Evolutionary conservation across 2,329 filamentous ascomycete genomes (phyloP).

Genomic region (Phialemoniopsis sp.): DNA sequence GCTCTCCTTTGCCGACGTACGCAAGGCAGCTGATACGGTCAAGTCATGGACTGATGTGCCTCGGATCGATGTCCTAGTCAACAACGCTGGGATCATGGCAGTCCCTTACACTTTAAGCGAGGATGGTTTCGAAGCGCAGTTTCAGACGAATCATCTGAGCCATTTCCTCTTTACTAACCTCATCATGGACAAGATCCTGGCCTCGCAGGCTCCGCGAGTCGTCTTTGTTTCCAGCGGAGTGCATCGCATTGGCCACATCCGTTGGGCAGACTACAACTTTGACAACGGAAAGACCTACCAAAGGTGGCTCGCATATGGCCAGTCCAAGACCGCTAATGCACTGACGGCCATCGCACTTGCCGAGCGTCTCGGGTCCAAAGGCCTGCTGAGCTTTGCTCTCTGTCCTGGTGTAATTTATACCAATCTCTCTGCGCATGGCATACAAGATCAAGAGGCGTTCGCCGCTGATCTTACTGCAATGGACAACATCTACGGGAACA

Average conservation of each 20-base stretch:
- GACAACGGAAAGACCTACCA: background rate
- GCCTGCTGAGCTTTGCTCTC: too few species aligned
- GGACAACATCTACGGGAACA: too few species aligned
- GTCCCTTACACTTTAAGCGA: slow-evolving; percentile 1
- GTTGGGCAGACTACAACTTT: background rate
- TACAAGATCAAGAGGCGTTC: too few species aligned
- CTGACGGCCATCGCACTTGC: too few species aligned
- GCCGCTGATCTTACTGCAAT: too few species aligned
- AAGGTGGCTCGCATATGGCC: background rate
- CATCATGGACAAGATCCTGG: slow-evolving; percentile 14
- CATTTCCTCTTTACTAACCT: slow-evolving; percentile 22
- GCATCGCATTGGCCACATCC: slow-evolving; percentile 11
- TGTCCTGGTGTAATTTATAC: too few species aligned
- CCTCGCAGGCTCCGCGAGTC: slow-evolving; percentile 16
- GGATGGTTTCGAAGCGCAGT: slow-evolving; percentile 13
- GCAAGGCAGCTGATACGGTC: background rate
- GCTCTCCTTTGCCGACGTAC: background rate
- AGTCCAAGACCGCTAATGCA: too few species aligned
- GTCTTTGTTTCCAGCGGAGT: slow-evolving; percentile 32
- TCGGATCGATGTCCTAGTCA: too few species aligned
- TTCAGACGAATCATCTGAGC: slow-evolving; percentile 18
- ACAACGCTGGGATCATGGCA: slow-evolving; percentile 15
- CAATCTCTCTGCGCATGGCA: too few species aligned
- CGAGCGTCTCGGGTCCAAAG: too few species aligned
- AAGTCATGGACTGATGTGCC: slow-evolving; percentile 1